phyloP scores from a whole-genome alignment of 257 asterid genomes.

The Buddleja alternifolia region DNA sequence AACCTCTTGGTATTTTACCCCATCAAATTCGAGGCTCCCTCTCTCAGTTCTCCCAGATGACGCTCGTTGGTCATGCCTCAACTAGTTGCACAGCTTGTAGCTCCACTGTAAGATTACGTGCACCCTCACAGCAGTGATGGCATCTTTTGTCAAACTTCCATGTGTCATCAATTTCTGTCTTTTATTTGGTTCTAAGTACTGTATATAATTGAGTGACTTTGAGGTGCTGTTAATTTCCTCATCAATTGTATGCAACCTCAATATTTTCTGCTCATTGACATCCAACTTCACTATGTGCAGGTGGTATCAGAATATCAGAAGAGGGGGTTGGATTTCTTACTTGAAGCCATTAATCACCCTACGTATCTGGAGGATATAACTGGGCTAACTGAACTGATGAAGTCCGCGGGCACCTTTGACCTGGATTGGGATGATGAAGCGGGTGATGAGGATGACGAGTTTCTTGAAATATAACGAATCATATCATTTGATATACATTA shows the following conservation, averaged over 20 bases:
- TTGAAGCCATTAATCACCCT: constrained; percentile 89
- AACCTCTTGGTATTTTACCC: constrained; percentile 91
- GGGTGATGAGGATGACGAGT: constrained; percentile 59
- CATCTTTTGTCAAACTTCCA: not conserved
- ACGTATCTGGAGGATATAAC: constrained; percentile 89
- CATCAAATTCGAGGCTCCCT: constrained; percentile 94
- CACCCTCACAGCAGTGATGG: not conserved
- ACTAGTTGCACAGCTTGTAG: constrained; percentile 91
- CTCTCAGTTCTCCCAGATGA: constrained; percentile 93
- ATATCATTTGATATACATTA: constrained; percentile 2
- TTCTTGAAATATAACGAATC: constrained; percentile 48
- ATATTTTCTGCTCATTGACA: too few relatives aligned
- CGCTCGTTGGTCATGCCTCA: constrained; percentile 88
- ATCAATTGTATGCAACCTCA: too few relatives aligned
- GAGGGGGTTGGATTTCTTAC: constrained; percentile 75
- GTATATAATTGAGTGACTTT: too few relatives aligned
- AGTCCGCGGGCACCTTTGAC: constrained; percentile 62
- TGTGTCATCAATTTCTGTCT: not conserved
- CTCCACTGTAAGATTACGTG: constrained; percentile 55
- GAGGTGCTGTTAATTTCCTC: too few relatives aligned
- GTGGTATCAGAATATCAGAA: constrained; percentile 73
- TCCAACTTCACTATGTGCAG: constrained; percentile 38
- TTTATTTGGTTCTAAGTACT: too few relatives aligned
- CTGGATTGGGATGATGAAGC: constrained; percentile 70
- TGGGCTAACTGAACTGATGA: constrained; percentile 87